These are phyloP conservation scores for Naganishia sp. DNA, from an alignment of 1,284 basidiomycete species.

Conservation along the genomic window DNA sequence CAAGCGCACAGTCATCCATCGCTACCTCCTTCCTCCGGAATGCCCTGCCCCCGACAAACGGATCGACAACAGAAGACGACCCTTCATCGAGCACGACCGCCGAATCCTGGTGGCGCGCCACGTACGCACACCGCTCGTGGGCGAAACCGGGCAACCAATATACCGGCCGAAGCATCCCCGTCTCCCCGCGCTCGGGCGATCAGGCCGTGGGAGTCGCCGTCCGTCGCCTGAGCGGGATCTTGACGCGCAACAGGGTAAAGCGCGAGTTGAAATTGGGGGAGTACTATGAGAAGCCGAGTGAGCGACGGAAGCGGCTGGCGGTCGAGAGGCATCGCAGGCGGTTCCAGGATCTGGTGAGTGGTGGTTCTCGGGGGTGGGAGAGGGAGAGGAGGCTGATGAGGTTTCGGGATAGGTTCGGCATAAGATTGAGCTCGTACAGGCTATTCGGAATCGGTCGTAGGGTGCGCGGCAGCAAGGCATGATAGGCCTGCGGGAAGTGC, in stretches of 20 bases:
- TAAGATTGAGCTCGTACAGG: constrained; percentile 43
- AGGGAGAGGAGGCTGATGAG: neutral
- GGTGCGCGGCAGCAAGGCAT: neutral
- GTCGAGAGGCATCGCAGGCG: constrained; percentile 46
- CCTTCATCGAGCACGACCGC: neutral
- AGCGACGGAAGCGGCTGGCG: constrained; percentile 40
- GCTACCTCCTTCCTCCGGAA: constrained; percentile 11
- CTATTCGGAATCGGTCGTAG: constrained; percentile 37
- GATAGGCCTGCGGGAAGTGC: neutral
- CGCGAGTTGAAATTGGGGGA: constrained; percentile 38
- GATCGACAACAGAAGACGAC: too few relatives aligned
- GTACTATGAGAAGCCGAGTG: constrained; percentile 46
- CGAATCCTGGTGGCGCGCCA: constrained; percentile 23
- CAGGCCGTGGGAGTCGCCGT: constrained; percentile 33
- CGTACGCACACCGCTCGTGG: constrained; percentile 8
- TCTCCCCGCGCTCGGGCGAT: constrained; percentile 28
- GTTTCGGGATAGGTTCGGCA: constrained; percentile 40
- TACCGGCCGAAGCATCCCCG: constrained; percentile 34
- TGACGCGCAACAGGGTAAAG: constrained; percentile 37
- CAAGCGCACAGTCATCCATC: constrained; percentile 7
- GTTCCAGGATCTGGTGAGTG: constrained; percentile 49
- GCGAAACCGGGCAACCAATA: constrained; percentile 37
- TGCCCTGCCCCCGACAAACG: neutral
- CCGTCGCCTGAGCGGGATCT: constrained; percentile 32
- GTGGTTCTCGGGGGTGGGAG: neutral